These are phyloP conservation scores for Stramenopiles sp. DNA, from an alignment of 352 stramenopile genomes.

Conservation along the genomic window DNA sequence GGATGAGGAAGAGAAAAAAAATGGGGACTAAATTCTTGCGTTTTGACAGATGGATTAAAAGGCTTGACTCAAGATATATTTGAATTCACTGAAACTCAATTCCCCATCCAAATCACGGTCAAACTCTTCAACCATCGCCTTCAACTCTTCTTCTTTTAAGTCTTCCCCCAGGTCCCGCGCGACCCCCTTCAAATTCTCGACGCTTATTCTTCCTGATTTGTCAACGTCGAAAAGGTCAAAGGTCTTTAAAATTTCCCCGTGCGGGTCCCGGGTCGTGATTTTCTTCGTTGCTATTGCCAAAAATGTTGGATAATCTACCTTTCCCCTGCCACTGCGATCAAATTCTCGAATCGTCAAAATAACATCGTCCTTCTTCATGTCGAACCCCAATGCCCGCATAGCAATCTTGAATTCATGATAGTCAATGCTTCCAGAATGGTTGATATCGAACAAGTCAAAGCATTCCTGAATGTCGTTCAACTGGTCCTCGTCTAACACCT, in stretches of 20 bases:
- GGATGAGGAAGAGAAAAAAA: too few relatives aligned
- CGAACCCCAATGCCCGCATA: slow-evolving; percentile 86
- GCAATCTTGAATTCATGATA: slow-evolving; percentile 86
- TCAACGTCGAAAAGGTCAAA: slow-evolving; percentile 95
- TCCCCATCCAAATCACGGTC: slow-evolving; percentile 81
- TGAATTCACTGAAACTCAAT: slow-evolving; percentile 92
- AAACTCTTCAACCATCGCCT: slow-evolving; percentile 96
- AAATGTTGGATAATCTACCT: slow-evolving; percentile 90
- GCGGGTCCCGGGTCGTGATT: slow-evolving; percentile 82
- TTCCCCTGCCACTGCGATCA: slow-evolving; percentile 81
- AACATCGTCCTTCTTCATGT: slow-evolving; percentile 90
- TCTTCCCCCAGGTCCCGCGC: slow-evolving; percentile 94
- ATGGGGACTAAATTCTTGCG: too few relatives aligned
- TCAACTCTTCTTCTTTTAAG: slow-evolving; percentile 94
- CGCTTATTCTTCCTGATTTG: slow-evolving; percentile 85
- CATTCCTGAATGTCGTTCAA: slow-evolving; percentile 85
- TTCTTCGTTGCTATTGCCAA: slow-evolving; percentile 88
- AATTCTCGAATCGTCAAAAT: slow-evolving; percentile 91
- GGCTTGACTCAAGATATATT: slow-evolving; percentile 97
- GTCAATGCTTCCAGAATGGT: slow-evolving; percentile 81
- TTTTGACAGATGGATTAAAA: too few relatives aligned
- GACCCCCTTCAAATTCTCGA: slow-evolving; percentile 89
- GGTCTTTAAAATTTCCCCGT: slow-evolving; percentile 84
- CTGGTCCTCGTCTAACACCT: slow-evolving; percentile 80
- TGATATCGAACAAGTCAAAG: slow-evolving; percentile 91